Base-by-base conservation (phyloP, 1,284 basidiomycete species). In the Trichosporon asahii region DNA sequence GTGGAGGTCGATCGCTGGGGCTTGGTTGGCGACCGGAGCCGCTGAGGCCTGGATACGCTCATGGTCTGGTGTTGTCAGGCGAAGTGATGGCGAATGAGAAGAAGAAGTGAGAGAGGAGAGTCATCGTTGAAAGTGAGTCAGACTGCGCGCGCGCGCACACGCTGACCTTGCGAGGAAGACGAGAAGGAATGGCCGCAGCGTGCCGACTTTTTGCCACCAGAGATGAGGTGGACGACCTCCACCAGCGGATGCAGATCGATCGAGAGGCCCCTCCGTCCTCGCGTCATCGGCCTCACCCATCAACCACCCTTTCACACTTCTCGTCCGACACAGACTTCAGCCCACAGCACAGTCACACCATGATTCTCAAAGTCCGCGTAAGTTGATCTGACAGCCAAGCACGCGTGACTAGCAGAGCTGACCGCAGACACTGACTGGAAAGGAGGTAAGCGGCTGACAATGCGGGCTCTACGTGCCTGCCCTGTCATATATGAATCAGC, bases 331-430 rank as follows among this genome's bases (percentile, higher is more conserved):
- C 57, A 61, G 21, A 18, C 57, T 33, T 33, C 27, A 3, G 4
- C 25, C 27, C 61, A 66, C 21, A 11, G 3, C 33, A 12, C 29
- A 12, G 7, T 9, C 66, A 57, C 66, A 57, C 12, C 46, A 84
- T 84, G 83, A 78, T 84, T 66, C 76, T 84, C 70, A 84, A 83
- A 75, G 80, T 84, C 74, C 82, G 82, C 76, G 83, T 83, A 68
- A 74, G 78, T 72, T n/a, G n/a, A n/a, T n/a, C n/a, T n/a, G n/a
- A n/a, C n/a, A n/a, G n/a, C n/a, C n/a, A n/a, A n/a, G 11, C 37
- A n/a, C 29, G n/a, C 63, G 33, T 40, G 21, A 11, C 27, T 21
- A 15, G 14, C 27, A 29, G 21, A 11, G 68, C 74, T 75, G 65
- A 78, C 72, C 9, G 40, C 70, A 80, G 78, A 80, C 79, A 57